Conservation (phyloP, 495 filamentous ascomycete genomes). For the Aspergillus panamensis region DNA sequence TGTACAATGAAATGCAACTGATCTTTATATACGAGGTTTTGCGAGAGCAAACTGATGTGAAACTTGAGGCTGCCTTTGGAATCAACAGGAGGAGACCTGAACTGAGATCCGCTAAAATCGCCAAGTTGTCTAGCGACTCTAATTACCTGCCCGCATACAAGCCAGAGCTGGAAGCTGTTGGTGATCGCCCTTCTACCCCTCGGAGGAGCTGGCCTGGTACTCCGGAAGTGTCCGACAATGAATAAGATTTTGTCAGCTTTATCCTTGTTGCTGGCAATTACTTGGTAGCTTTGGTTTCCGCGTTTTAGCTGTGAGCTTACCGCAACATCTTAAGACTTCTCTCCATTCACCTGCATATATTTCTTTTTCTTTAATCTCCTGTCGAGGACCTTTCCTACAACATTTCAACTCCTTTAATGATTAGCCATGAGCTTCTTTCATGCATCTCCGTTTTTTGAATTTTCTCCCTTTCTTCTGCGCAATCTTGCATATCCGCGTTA, state of each 20-base stretch:
- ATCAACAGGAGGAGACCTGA: constrained; percentile 27
- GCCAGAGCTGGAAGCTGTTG: constrained; percentile 37
- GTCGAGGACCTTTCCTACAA: constrained; percentile 10
- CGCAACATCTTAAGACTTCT: not conserved
- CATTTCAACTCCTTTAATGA: constrained; percentile 17
- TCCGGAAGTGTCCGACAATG: constrained; percentile 35
- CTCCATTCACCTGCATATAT: not conserved
- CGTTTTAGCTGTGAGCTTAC: not conserved
- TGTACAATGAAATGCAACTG: constrained; percentile 84
- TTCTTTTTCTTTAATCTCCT: constrained; percentile 8
- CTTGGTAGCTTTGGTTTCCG: not conserved
- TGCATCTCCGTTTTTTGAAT: constrained; percentile 10
- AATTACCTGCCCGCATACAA: constrained; percentile 36
- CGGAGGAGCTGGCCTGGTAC: constrained; percentile 32
- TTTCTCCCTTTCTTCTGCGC: constrained; percentile 9
- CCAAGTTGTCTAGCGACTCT: constrained; percentile 35
- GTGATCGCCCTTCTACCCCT: constrained; percentile 28
- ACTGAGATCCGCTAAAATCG: constrained; percentile 40
- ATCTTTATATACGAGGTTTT: constrained; percentile 87
- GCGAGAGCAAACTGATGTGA: constrained; percentile 63
- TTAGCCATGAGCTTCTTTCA: constrained; percentile 20
- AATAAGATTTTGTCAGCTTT: constrained; percentile 22
- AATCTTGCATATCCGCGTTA: constrained; percentile 28
- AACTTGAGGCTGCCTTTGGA: constrained; percentile 36
- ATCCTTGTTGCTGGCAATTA: not conserved